Conservation (phyloP, 2,329 filamentous ascomycete genomes). For the Helotiales sp. region DNA sequence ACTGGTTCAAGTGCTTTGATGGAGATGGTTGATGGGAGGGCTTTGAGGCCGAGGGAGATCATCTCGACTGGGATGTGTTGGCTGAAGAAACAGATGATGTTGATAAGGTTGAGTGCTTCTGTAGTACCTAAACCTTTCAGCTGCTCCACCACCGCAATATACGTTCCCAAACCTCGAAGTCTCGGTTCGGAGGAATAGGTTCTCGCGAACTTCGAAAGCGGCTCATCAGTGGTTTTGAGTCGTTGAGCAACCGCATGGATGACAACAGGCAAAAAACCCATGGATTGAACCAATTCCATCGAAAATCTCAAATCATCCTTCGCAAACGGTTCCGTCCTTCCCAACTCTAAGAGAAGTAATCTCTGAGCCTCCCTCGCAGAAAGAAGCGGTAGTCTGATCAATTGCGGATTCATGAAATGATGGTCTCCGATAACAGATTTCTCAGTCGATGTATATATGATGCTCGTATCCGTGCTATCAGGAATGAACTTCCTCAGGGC, state of each 20-base stretch:
- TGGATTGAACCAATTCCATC: constrained; percentile 64
- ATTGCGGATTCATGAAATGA: constrained; percentile 62
- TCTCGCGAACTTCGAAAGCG: constrained; percentile 64
- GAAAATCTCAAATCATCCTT: constrained; percentile 61
- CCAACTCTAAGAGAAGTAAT: constrained; percentile 66
- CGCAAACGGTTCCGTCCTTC: constrained; percentile 57
- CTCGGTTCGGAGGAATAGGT: constrained; percentile 61
- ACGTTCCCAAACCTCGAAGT: constrained; percentile 55
- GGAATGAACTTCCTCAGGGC: constrained; percentile 67
- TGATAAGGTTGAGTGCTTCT: constrained; percentile 68
- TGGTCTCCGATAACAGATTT: constrained; percentile 59
- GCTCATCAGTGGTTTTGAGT: constrained; percentile 64
- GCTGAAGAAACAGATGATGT: constrained; percentile 67
- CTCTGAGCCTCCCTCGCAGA: constrained; percentile 61
- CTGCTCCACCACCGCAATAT: constrained; percentile 55
- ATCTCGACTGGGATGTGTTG: constrained; percentile 70
- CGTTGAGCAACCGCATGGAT: constrained; percentile 70
- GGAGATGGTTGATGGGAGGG: constrained; percentile 49
- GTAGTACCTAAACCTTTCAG: constrained; percentile 51
- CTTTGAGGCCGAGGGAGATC: constrained; percentile 57
- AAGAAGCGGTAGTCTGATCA: constrained; percentile 60
- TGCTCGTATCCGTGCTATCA: constrained; percentile 63
- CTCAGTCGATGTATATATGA: constrained; percentile 73
- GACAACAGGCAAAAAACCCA: constrained; percentile 69
- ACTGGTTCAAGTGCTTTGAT: constrained; percentile 50